Conservation (phyloP, 129 eudicot genomes). For the Artemisia tridentata region DNA sequence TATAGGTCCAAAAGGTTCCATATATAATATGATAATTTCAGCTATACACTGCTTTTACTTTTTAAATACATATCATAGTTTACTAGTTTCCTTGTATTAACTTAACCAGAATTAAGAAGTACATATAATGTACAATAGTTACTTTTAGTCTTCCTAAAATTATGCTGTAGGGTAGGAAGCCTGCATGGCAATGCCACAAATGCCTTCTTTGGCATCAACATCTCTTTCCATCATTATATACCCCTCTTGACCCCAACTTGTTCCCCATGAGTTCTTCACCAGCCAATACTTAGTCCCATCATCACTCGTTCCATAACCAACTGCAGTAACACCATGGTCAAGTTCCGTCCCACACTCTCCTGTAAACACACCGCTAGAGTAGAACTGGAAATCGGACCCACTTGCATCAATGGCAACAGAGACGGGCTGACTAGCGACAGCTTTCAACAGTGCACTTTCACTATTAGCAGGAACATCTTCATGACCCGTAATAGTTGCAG, state of each 20-base stretch:
- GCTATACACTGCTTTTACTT: background rate
- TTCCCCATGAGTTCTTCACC: constrained; percentile 35
- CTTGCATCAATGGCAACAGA: constrained; percentile 40
- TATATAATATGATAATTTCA: background rate
- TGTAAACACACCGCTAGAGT: constrained; percentile 27
- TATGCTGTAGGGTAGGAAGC: constrained; percentile 33
- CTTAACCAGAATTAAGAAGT: background rate
- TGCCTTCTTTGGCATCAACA: constrained; percentile 27
- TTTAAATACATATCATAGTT: background rate
- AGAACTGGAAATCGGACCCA: constrained; percentile 37
- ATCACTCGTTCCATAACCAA: constrained; percentile 30
- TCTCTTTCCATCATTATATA: constrained; percentile 38
- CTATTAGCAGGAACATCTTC: constrained; percentile 38
- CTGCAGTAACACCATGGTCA: constrained; percentile 34
- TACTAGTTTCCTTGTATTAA: constrained; percentile 11
- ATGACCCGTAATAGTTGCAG: constrained; percentile 28
- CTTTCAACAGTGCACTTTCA: constrained; percentile 31
- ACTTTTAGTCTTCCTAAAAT: background rate
- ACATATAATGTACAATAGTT: constrained; percentile 10
- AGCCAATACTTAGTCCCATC: constrained; percentile 41
- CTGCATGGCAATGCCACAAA: constrained; percentile 35
- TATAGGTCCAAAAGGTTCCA: background rate
- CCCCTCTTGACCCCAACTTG: constrained; percentile 34
- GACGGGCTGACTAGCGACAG: constrained; percentile 36
- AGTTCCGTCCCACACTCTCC: constrained; percentile 35